phyloP scores from a whole-genome alignment of 768 basidiomycete species.

The Pleurotus djamor region DNA sequence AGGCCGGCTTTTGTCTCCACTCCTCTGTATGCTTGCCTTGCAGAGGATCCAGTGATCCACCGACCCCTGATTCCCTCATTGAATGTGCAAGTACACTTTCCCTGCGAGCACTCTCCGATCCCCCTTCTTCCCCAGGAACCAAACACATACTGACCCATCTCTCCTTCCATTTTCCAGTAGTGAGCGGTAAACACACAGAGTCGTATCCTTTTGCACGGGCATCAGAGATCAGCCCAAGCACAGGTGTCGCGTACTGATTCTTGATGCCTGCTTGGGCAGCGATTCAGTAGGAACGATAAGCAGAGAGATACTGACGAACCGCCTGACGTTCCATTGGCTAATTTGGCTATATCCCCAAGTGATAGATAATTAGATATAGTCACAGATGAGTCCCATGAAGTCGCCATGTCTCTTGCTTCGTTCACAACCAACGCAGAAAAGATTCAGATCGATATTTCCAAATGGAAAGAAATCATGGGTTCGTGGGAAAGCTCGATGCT shows the following conservation, averaged over 20 bases:
- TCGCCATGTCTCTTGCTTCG: slow-evolving; percentile 13
- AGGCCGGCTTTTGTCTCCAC: slow-evolving; percentile 84
- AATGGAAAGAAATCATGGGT: too few species aligned
- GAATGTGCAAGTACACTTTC: neutral
- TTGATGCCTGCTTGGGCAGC: neutral
- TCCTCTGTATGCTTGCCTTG: slow-evolving; percentile 71
- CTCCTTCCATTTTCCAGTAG: slow-evolving; percentile 80
- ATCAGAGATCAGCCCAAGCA: slow-evolving; percentile 48
- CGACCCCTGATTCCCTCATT: slow-evolving; percentile 27
- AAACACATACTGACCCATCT: slow-evolving; percentile 92
- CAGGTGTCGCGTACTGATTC: slow-evolving; percentile 36
- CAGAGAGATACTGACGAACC: slow-evolving; percentile 14
- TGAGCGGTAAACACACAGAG: slow-evolving; percentile 79
- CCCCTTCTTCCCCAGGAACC: slow-evolving; percentile 35
- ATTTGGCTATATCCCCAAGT: slow-evolving; percentile 38
- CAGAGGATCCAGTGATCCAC: slow-evolving; percentile 26
- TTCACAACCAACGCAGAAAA: too few species aligned
- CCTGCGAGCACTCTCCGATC: neutral
- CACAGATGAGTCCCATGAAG: slow-evolving; percentile 34
- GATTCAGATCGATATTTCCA: too few species aligned
- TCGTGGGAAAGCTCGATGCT: too few species aligned
- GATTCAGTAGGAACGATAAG: slow-evolving; percentile 8
- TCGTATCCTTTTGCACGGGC: slow-evolving; percentile 72
- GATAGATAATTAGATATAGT: slow-evolving; percentile 35
- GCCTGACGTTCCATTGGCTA: slow-evolving; percentile 7